These are phyloP conservation scores for Amanita rimosa DNA, from an alignment of 768 basidiomycete species.

Conservation along the genomic window DNA sequence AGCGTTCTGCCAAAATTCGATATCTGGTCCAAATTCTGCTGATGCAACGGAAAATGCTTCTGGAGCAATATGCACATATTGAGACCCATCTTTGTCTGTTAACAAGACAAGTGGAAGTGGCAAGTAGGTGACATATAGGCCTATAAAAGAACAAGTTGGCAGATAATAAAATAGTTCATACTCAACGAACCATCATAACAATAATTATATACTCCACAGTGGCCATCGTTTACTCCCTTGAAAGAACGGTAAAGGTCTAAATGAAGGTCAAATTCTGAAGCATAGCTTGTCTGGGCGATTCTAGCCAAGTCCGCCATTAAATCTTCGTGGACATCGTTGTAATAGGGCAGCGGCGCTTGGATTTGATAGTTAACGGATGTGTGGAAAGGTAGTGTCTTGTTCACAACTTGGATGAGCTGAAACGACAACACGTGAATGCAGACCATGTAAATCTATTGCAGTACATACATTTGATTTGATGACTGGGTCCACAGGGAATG, in stretches of 20 bases:
- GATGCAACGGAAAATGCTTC: slow-evolving; percentile 41
- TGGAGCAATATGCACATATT: slow-evolving; percentile 40
- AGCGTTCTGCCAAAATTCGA: slow-evolving; percentile 43
- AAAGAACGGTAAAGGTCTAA: slow-evolving; percentile 41
- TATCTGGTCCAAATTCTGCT: slow-evolving; percentile 37
- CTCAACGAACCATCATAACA: slow-evolving; percentile 39
- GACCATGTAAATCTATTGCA: neutral
- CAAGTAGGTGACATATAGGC: slow-evolving; percentile 34
- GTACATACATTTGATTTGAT: slow-evolving; percentile 38
- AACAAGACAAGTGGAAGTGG: slow-evolving; percentile 38
- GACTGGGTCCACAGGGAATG: slow-evolving; percentile 32
- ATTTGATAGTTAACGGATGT: slow-evolving; percentile 53
- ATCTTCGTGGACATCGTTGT: slow-evolving; percentile 45
- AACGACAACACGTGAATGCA: neutral
- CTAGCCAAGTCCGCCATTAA: slow-evolving; percentile 36
- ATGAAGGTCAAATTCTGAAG: slow-evolving; percentile 45
- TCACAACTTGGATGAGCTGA: slow-evolving; percentile 47
- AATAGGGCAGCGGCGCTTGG: slow-evolving; percentile 40
- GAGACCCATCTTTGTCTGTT: slow-evolving; percentile 30
- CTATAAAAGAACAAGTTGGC: slow-evolving; percentile 12
- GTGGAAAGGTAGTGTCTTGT: slow-evolving; percentile 48
- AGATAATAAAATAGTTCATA: neutral
- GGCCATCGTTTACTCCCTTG: slow-evolving; percentile 47
- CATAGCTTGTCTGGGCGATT: slow-evolving; percentile 30
- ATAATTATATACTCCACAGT: slow-evolving; percentile 41